phyloP scores from a whole-genome alignment of 371 early-diverging fungal species.

The Mortierella sp. region DNA sequence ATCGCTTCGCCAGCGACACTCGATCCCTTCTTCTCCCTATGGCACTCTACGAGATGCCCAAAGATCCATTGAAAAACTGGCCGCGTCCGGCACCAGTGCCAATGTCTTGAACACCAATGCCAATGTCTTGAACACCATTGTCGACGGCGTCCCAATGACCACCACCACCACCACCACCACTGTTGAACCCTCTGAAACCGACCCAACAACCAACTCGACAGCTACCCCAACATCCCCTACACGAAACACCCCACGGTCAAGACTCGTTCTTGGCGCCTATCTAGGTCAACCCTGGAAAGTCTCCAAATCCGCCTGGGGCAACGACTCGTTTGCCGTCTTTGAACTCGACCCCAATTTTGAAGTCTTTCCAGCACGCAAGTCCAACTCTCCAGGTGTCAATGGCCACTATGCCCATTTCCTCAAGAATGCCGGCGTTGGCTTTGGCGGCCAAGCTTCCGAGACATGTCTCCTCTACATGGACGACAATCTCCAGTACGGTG shows the following conservation, averaged over 20 bases:
- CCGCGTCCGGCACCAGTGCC: too few relatives aligned
- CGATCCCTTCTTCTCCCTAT: too few relatives aligned
- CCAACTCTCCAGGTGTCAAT: constrained; percentile 18
- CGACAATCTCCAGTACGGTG: constrained; percentile 62
- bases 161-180: not conserved
- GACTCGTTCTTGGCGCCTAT: constrained; percentile 61
- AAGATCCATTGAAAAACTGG: too few relatives aligned
- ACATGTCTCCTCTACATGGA: constrained; percentile 54
- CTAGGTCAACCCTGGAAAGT: constrained; percentile 70
- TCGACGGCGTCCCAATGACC: constrained; percentile 15
- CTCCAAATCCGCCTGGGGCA: constrained; percentile 66
- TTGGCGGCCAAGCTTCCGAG: constrained; percentile 61
- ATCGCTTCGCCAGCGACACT: constrained; percentile 15
- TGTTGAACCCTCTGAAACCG: not conserved
- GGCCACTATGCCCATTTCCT: constrained; percentile 63
- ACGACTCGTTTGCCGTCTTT: constrained; percentile 60
- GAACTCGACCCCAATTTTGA: constrained; percentile 68
- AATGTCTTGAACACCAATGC: too few relatives aligned
- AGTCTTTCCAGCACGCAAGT: constrained; percentile 56
- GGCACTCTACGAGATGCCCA: too few relatives aligned
- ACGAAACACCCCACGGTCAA: constrained; percentile 17
- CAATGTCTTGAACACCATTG: constrained; percentile 14
- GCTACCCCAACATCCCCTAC: constrained; percentile 1
- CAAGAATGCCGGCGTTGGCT: constrained; percentile 66
- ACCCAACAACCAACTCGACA: not conserved